Base-by-base conservation (phyloP, 192 early-diverging fungal species). In the Powellomyces hirtus region DNA sequence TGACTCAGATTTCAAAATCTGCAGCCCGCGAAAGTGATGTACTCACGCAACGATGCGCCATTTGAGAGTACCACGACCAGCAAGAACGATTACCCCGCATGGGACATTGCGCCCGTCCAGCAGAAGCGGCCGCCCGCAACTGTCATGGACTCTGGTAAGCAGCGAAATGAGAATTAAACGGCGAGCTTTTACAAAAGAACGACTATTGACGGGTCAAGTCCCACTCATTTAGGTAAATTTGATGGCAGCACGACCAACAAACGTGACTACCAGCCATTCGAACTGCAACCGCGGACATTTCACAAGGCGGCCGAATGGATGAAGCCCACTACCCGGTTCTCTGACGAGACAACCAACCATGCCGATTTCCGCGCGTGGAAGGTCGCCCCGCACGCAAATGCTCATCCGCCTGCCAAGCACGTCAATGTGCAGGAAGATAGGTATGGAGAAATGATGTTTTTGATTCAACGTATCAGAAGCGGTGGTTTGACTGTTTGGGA, bases 31-130 rank as follows among this genome's bases (percentile, higher is more conserved):
- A 71, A 72, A 49, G 68, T 63, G 1, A 50, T 30, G 3, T 82
- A 78, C 62, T 35, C 55, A 2, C 71, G 69, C 24, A 75, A 76
- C 36, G 53, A 29, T 16, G 68, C 73, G 13, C 63, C 67, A 2
- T 74, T 82, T 31, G 76, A 77, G 33, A 53, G 40, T 16, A 67
- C 56, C 26, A 82, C 80, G 16, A 82, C 80, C 0, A 79, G 77
- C 42, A 64, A 70, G 20, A 51, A 58, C 18, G 76, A 82, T 33
- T 82, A 72, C 44, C 80, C 74, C 24, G 72, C 73, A n/a, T 77
- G 75, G 75, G 56, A 55, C 31, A 52, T 70, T 4, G 24, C 51
- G 8, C 59, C 68, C 1, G 64, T 53, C 22, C 69, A 67, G 30
- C 13, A 44, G 10, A 56, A 35, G 22, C 14, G 58, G 2, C 57